Percentiles rank a stretch among this genome's conserved stretches.
Conservation (phyloP, 139 green algal genomes). For the Chlorella vulgaris region DNA sequence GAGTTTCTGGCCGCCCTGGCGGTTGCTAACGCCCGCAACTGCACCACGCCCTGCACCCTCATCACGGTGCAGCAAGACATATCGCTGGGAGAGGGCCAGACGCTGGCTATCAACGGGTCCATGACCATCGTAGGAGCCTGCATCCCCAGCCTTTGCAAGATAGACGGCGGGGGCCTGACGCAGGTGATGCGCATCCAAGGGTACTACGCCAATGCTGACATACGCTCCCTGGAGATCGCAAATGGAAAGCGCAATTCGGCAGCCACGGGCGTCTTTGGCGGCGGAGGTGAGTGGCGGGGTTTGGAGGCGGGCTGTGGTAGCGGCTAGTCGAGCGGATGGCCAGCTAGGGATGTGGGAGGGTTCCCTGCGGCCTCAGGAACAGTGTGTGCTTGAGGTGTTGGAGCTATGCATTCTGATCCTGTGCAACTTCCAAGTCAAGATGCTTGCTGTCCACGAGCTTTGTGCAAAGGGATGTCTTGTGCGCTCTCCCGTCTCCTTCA, state of each 20-base stretch:
- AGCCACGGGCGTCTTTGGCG: constrained; percentile 16
- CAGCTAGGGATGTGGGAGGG: no score
- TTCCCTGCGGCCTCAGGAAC: no score
- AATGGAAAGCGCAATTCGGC: constrained; percentile 13
- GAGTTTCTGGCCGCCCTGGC: background rate
- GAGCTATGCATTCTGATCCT: no score
- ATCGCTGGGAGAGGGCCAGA: background rate
- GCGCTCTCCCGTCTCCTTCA: no score
- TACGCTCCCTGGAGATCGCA: constrained; percentile 4
- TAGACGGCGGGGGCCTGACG: constrained; percentile 9
- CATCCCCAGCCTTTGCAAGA: constrained; percentile 1
- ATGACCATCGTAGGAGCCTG: constrained; percentile 1
- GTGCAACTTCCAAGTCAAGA: no score
- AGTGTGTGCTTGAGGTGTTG: no score
- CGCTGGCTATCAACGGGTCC: background rate
- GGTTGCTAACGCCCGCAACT: constrained; percentile 14
- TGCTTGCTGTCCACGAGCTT: no score
- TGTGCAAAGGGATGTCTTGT: no score
- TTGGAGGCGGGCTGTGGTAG: background rate
- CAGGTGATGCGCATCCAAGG: constrained; percentile 2
- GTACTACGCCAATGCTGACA: background rate
- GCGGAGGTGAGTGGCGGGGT: background rate
- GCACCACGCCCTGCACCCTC: constrained; percentile 20
- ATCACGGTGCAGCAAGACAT: constrained; percentile 19
- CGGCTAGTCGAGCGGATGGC: background rate